Conservation (phyloP, 306 rosid species). For the Ormosia emarginata region DNA sequence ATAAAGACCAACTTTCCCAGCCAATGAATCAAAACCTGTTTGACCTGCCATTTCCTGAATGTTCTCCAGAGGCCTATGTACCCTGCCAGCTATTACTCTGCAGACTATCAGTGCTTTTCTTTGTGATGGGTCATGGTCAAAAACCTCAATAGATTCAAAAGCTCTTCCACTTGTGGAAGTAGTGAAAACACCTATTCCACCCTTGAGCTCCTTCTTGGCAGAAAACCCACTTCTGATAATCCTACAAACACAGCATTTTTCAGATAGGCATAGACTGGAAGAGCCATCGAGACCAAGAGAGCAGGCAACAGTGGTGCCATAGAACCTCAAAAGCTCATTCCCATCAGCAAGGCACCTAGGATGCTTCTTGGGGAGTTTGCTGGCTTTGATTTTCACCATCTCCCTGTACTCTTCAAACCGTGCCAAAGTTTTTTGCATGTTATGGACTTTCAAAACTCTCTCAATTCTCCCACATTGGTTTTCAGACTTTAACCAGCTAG, state of each 20-base stretch:
- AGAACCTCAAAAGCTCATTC: conserved; percentile 86
- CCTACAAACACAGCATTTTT: conserved; percentile 79
- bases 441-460: conserved; percentile 87
- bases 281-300: conserved; percentile 77
- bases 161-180: conserved; percentile 96
- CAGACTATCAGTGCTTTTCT: conserved; percentile 75
- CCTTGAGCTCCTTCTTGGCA: conserved; percentile 76
- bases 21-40: conserved; percentile 87
- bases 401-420: conserved; percentile 89
- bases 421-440: conserved; percentile 91
- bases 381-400: conserved; percentile 79
- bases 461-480: conserved; percentile 70
- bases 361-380: conserved; percentile 90
- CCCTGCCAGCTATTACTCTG: conserved; percentile 90
- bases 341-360: conserved; percentile 96
- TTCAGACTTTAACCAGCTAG: conserved; percentile 78
- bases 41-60: conserved; percentile 77
- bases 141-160: conserved; percentile 55
- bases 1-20: conserved; percentile 79
- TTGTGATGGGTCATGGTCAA: conserved; percentile 33
- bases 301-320: conserved; percentile 74
- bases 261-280: conserved; percentile 70
- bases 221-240: conserved; percentile 86
- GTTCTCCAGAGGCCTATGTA: conserved; percentile 83
- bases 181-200: conserved; percentile 87